Evolutionary conservation across 176 grass and related monocot species (phyloP).

Genomic region (Canna indica): DNA sequence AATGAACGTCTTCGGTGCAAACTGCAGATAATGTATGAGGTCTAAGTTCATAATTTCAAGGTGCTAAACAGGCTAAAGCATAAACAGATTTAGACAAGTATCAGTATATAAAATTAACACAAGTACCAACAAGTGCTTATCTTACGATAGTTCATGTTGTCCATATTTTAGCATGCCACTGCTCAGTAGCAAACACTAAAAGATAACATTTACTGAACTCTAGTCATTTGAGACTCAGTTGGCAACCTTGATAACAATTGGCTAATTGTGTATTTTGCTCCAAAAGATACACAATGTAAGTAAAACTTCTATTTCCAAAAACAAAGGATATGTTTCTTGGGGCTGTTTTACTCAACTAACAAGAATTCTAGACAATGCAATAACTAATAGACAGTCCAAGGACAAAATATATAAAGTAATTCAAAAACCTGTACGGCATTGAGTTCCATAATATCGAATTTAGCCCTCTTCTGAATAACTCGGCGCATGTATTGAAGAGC

Average conservation of each 20-base stretch:
- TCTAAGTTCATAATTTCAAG: background rate
- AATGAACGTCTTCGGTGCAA: slow-evolving; percentile 93
- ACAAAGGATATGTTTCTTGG: background rate
- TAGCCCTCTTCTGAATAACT: slow-evolving; percentile 88
- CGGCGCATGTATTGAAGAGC: slow-evolving; percentile 86
- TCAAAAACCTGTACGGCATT: slow-evolving; percentile 63
- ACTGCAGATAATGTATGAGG: slow-evolving; percentile 33
- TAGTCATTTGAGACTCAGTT: too few species aligned
- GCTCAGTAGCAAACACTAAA: too few species aligned
- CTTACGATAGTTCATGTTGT: too few species aligned
- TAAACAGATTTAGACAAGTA: too few species aligned
- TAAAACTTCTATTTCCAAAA: background rate
- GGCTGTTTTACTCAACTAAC: background rate
- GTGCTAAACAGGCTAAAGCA: background rate
- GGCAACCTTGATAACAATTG: too few species aligned
- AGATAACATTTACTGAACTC: too few species aligned
- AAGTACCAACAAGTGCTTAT: too few species aligned
- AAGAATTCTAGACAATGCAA: background rate
- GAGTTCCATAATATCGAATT: slow-evolving; percentile 97
- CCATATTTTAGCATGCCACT: too few species aligned
- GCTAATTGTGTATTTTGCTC: too few species aligned
- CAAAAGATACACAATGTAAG: background rate
- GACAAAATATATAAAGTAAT: background rate
- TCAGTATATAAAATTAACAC: too few species aligned
- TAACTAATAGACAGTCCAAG: background rate